These are phyloP conservation scores for Aspergillus arachidicola DNA, from an alignment of 2,329 filamentous ascomycete species.

Conservation along the genomic window DNA sequence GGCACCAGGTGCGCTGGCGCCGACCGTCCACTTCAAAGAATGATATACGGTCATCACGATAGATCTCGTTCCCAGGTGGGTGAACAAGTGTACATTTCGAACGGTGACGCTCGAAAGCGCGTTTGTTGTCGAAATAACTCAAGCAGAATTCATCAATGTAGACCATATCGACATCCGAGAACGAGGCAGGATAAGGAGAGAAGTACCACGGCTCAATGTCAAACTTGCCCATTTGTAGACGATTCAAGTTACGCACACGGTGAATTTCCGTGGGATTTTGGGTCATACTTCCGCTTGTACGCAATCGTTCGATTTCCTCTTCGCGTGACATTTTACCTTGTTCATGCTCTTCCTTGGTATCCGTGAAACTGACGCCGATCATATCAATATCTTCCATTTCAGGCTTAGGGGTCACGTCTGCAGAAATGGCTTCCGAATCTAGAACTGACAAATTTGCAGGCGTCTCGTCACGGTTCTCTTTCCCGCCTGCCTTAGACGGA, in stretches of 20 bases:
- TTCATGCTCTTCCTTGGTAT: slow-evolving; percentile 35
- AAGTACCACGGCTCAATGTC: slow-evolving; percentile 99
- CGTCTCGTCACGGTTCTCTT: slow-evolving; percentile 57
- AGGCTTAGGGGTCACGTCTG: slow-evolving; percentile 42
- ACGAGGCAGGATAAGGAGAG: slow-evolving; percentile 89
- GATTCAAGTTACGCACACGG: slow-evolving; percentile 90
- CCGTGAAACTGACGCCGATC: slow-evolving; percentile 38
- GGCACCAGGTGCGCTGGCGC: slow-evolving; percentile 97
- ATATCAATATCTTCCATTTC: slow-evolving; percentile 48
- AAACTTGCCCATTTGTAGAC: slow-evolving; percentile 88
- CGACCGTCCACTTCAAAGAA: slow-evolving; percentile 98
- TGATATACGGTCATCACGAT: slow-evolving; percentile 84
- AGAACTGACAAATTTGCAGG: slow-evolving; percentile 35
- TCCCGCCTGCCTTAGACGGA: slow-evolving; percentile 61
- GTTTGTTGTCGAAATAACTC: slow-evolving; percentile 81
- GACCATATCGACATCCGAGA: slow-evolving; percentile 84
- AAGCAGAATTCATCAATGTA: slow-evolving; percentile 98
- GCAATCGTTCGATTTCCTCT: slow-evolving; percentile 93
- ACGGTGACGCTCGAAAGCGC: slow-evolving; percentile 82
- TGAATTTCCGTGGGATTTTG: slow-evolving; percentile 97
- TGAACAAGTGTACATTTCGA: slow-evolving; percentile 88
- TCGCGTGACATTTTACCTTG: slow-evolving; percentile 62
- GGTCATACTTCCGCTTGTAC: slow-evolving; percentile 95
- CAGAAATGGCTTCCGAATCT: slow-evolving; percentile 40
- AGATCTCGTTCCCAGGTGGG: slow-evolving; percentile 96